Conservation (phyloP, 257 asterid genomes). For the Parsonsia alboflavescens region DNA sequence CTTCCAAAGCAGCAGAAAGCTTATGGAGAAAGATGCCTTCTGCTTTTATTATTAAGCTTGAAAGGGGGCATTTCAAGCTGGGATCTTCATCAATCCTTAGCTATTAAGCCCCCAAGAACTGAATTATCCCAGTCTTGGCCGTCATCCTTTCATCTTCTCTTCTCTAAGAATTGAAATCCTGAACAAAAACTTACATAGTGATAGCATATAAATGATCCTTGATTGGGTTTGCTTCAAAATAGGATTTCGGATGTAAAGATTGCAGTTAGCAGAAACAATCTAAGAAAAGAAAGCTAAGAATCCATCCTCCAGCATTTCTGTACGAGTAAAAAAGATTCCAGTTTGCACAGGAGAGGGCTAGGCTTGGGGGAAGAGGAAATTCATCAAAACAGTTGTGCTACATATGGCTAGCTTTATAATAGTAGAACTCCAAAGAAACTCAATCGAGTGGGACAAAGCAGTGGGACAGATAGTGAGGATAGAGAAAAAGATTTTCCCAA, state of each 20-base stretch:
- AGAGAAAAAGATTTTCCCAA: slow-evolving; percentile 80
- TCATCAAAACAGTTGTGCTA: not conserved
- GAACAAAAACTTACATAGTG: too few species aligned
- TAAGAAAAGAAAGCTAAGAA: not conserved
- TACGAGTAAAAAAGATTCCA: too few species aligned
- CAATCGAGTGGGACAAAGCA: slow-evolving; percentile 36
- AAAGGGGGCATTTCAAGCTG: not conserved
- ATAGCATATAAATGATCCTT: too few species aligned
- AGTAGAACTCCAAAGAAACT: slow-evolving; percentile 52
- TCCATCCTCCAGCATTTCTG: too few species aligned
- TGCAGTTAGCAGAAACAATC: too few species aligned
- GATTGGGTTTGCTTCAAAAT: not conserved
- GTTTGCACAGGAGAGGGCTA: not conserved
- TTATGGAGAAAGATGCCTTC: not conserved
- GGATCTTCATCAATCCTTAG: too few species aligned
- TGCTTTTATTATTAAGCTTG: not conserved
- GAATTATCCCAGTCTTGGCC: not conserved
- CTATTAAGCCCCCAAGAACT: not conserved
- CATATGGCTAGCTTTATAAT: slow-evolving; percentile 30
- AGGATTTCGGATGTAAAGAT: too few species aligned
- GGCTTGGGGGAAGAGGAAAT: not conserved
- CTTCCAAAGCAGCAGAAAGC: not conserved
- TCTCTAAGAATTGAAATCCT: too few species aligned
- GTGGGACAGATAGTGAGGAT: slow-evolving; percentile 66
- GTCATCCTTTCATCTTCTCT: not conserved